Evolutionary conservation across 768 basidiomycete species (phyloP), one percentile per base, ranked within the genome.

Genomic region (Mycena leptocephala): DNA sequence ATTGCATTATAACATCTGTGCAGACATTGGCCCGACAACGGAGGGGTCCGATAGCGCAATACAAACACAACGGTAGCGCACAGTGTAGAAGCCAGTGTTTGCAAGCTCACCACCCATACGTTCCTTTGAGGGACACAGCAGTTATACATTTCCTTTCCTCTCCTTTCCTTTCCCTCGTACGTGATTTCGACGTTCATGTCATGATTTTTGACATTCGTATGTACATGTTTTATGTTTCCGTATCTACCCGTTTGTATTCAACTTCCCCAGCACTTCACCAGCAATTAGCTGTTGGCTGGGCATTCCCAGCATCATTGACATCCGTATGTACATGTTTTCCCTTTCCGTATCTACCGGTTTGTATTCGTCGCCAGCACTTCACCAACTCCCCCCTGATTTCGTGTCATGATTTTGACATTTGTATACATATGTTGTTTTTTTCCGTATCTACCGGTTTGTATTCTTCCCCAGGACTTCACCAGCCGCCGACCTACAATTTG

Each of bases 81-180:
- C 64, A 66, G 48, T 2, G 64, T 53, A 66, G 48, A 66, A 33
- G 64, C 64, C 8, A 66, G 64, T 53, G 46, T 66, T 53, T 28
- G 48, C 35, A 24, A 33, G 7, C 24, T 33, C 48, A 66, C 48
- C 37, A 65, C 63, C 64, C 48, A 51, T 66, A 53, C 33, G 48
- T 66, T n/a, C 32, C 46, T 65, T 66, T 66, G 64, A 66, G 48
- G 48, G 64, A 53, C 64, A 66, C n/a, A 66, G 64, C 30, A 4
- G 22, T 66, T 30, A 37, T 37, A 37, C 13, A 66, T 53, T 66
- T n/a, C n/a, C n/a, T n/a, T n/a, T n/a, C n/a, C n/a, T n/a, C n/a
- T 37, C 6, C 35, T 37, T 37, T 37, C 18, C 62, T 24, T 41
- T 66, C 56, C 26, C 26, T 51, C 46, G 48, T 48, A 46, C 48